Base-by-base conservation (phyloP, 1,284 basidiomycete species). In the Cryptococcus sp. region DNA sequence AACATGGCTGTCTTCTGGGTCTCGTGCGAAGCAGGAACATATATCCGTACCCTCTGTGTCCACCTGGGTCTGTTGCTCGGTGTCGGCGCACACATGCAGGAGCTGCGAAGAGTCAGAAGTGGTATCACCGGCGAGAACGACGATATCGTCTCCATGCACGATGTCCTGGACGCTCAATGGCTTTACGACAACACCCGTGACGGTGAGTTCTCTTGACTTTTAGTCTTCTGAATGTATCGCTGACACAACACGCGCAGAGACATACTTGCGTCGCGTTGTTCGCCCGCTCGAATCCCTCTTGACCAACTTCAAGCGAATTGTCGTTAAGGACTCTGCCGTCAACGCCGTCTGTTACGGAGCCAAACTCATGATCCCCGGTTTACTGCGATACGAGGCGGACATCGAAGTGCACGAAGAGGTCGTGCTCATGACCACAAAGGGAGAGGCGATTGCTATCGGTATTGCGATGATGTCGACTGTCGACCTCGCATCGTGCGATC, bases 301-400 rank as follows among this genome's bases (percentile, higher is more conserved):
- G 67, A 86, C 92, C 58, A 92, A 93, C 58, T 98, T 98, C 83
- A 99, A 99, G 82, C 90, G 96, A 65, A 93, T 99, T 68, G 96
- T 99, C 52, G 95, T 99, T 69, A 98, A 98, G 81, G 96, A 99
- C 79, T 94, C 91, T 69, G 95, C 96, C 17, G 95, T 99, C 72
- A 99, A 99, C 75, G 96, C 96, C 60, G 92, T 99, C 60, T 99
- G 96, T 82, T 99, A 99, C 81, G 96, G 96, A 69, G 96, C 96
- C 62, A 98, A 99, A 80, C 88, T 99, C 73, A 99, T 99, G 96
- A 94, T 99, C 70, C 96, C 96, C 62, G 96, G 96, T 80, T 84
- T 99, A 48, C 83, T 99, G 55, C 91, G 96, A 67, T 99, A 98
- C 79, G 94, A 99, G 80, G 86, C 88, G 47, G 94, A 95, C 76